Base-by-base conservation (phyloP, 331 rosid genomes). In the Rosa hybrid region DNA sequence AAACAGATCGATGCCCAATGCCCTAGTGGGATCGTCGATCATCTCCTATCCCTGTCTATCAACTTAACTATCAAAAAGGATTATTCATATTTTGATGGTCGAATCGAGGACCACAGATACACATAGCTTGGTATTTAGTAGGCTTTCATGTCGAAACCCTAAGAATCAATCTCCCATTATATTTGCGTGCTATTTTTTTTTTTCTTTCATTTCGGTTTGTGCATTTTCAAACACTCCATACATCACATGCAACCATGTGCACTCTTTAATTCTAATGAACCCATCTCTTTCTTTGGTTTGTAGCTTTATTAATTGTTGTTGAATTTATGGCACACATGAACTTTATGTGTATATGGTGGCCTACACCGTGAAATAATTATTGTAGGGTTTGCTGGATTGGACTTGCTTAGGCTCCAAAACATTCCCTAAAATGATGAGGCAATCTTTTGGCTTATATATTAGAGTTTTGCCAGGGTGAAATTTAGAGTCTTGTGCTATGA, bases 161-260 rank as follows among this genome's bases (percentile, higher is more conserved):
- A 34, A 84, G 51, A 41, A 41, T 68, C 59, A 20, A 71, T 71
- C 46, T 71, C 81, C 63, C 54, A 69, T 83, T 77, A 64, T 76
- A 41, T 75, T n/a, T 71, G 71, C 38, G 76, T 38, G 56, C 49
- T 18, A 54, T 59, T 23, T 59, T 54, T 73, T 27, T 21, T 38
- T 54, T 77, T 34, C 70, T 78, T 83, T 75, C 63, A 59, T 23
- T 65, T 65, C 16, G 34, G 25, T 39, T 68, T 41, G 72, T 83
- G 49, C 62, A 63, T 72, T 77, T 78, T 77, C 49, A 72, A 53
- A 65, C 77, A 59, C 78, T 59, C 69, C 50, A 68, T 76, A 4
- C 38, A 68, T 68, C 87, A 83, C 85, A 78, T 84, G 90, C 86
- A 76, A 20, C 86, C 90, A 87, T 87, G 90, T 87, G 90, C 84